phyloP scores from a whole-genome alignment of 768 basidiomycete species.

The Tephrocybe rancida region DNA sequence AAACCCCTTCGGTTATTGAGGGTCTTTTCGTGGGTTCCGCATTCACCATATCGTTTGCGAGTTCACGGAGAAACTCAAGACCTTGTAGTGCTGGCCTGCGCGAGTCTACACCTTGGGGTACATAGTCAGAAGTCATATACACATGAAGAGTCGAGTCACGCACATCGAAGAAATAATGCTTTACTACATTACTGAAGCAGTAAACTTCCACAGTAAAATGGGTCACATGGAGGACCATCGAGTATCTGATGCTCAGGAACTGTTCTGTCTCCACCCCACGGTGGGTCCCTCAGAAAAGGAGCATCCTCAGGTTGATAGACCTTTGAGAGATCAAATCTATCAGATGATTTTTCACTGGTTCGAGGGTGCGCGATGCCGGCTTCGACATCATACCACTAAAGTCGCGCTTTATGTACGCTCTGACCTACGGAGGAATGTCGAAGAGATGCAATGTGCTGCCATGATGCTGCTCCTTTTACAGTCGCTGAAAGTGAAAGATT shows the following conservation, averaged over 20 bases:
- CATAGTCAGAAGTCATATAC: too few relatives aligned
- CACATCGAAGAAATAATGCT: constrained; percentile 16
- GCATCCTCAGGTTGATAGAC: constrained; percentile 20
- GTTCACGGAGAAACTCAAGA: too few relatives aligned
- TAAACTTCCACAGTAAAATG: too few relatives aligned
- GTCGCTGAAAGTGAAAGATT: background rate
- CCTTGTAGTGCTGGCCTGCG: too few relatives aligned
- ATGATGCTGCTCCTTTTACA: constrained; percentile 10
- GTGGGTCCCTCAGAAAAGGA: constrained; percentile 25
- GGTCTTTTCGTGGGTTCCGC: too few relatives aligned
- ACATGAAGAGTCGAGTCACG: too few relatives aligned
- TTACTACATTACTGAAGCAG: constrained; percentile 36
- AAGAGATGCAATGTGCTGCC: constrained; percentile 4
- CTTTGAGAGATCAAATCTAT: too few relatives aligned
- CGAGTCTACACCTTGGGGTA: too few relatives aligned
- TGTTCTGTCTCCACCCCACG: constrained; percentile 39
- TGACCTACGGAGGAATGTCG: background rate
- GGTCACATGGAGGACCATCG: constrained; percentile 20
- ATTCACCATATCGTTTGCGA: too few relatives aligned
- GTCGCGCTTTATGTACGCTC: constrained; percentile 5
- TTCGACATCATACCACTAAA: constrained; percentile 2
- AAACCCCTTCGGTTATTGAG: too few relatives aligned
- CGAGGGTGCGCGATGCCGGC: constrained; percentile 11
- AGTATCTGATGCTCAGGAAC: constrained; percentile 33
- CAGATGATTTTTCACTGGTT: constrained; percentile 21